Evolutionary conservation across 2,329 filamentous ascomycete genomes (phyloP).

Genomic region (Cytospora mali): DNA sequence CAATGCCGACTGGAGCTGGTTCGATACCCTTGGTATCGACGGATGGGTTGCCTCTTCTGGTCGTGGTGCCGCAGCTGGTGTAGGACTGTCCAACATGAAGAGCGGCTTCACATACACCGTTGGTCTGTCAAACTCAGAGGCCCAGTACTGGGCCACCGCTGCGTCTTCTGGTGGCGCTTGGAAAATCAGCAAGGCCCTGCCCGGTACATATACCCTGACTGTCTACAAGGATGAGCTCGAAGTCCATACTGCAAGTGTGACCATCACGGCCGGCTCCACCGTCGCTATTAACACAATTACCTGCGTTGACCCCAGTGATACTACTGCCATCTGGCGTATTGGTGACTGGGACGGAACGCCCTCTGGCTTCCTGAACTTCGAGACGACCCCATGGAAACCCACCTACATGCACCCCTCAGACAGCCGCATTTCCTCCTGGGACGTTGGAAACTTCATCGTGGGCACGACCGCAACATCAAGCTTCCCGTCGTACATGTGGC

Average conservation of each 20-base stretch:
- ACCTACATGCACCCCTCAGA: constrained; percentile 46
- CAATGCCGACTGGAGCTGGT: constrained; percentile 41
- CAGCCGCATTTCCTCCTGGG: constrained; percentile 37
- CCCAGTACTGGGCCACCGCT: constrained; percentile 42
- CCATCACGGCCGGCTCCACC: constrained; percentile 36
- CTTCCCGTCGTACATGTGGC: constrained; percentile 47
- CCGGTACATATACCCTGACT: constrained; percentile 39
- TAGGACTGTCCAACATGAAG: constrained; percentile 43
- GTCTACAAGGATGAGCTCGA: constrained; percentile 41
- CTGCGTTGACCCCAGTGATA: constrained; percentile 38
- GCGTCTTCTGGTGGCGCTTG: constrained; percentile 34
- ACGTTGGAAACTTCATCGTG: constrained; percentile 39
- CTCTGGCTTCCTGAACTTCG: constrained; percentile 40
- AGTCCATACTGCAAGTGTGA: constrained; percentile 35
- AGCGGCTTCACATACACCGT: constrained; percentile 43
- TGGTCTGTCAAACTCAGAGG: constrained; percentile 39
- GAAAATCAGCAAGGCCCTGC: constrained; percentile 37
- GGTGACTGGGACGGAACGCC: constrained; percentile 42
- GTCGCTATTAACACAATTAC: constrained; percentile 37
- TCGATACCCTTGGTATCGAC: constrained; percentile 37
- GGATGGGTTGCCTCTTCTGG: constrained; percentile 38
- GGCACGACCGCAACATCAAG: constrained; percentile 38
- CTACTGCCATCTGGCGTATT: constrained; percentile 40
- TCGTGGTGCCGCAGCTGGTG: constrained; percentile 36
- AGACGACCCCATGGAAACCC: constrained; percentile 43